Evolutionary conservation across 257 asterid genomes (phyloP).

Genomic region (Lantana camara): DNA sequence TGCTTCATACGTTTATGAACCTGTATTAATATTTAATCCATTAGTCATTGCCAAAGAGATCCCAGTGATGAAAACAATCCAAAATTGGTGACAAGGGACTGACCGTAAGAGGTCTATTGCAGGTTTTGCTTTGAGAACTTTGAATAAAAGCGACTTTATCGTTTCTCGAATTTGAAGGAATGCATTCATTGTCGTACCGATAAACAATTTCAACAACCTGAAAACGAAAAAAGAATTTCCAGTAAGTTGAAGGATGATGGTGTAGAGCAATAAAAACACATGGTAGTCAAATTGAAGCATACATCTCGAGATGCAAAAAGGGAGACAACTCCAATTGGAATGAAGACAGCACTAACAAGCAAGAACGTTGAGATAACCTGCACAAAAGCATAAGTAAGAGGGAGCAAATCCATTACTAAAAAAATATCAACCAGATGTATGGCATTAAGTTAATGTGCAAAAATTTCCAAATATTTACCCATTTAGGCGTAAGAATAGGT

Average conservation of each 20-base stretch:
- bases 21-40: conserved; percentile 32
- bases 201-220: conserved; percentile 67
- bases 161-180: conserved; percentile 38
- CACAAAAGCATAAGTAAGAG: conserved; percentile 10
- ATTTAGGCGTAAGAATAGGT: conserved; percentile 94
- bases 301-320: conserved; percentile 72
- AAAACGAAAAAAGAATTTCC: conserved; percentile 7
- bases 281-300: conserved; percentile 23
- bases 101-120: conserved; percentile 54
- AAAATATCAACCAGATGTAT: background rate
- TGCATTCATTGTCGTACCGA: conserved; percentile 56
- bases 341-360: conserved; percentile 73
- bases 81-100: conserved; percentile 23
- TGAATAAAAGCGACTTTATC: conserved; percentile 54
- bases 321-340: conserved; percentile 90
- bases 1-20: conserved; percentile 50
- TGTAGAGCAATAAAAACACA: background rate
- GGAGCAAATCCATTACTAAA: conserved; percentile 21
- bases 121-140: conserved; percentile 43
- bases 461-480: conserved; percentile 54
- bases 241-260: conserved; percentile 13
- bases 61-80: no score
- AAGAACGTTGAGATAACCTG: conserved; percentile 87
- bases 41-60: conserved; percentile 21
- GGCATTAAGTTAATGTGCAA: background rate